Conservation (phyloP, 352 stramenopile species). For the Blastocystis sp. region DNA sequence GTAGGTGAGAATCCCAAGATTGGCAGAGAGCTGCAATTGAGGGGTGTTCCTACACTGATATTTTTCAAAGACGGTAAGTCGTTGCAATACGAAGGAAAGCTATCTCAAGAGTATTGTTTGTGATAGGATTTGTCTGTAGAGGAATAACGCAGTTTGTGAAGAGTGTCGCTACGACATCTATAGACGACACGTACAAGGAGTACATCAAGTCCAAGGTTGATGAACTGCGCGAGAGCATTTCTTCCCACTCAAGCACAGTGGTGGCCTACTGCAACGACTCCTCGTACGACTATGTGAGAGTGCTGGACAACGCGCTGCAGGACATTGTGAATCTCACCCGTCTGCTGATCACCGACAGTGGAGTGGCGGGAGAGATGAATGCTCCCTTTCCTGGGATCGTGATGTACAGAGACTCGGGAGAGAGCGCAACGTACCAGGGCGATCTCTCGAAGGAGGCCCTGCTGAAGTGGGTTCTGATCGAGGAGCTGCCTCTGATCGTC, state of each 20-base stretch:
- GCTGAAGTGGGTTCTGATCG: background rate
- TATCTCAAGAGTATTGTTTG: background rate
- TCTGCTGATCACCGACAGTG: background rate
- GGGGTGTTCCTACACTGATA: constrained; percentile 3
- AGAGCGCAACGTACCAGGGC: background rate
- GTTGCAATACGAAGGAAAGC: background rate
- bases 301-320: background rate
- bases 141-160: background rate
- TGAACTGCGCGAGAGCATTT: background rate
- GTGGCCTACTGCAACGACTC: background rate
- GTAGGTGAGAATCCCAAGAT: constrained; percentile 4
- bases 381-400: background rate
- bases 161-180: background rate
- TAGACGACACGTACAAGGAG: background rate
- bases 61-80: constrained; percentile 46
- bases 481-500: constrained; percentile 23
- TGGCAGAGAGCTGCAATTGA: background rate
- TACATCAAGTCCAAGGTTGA: background rate
- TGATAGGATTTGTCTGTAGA: background rate
- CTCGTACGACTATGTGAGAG: background rate
- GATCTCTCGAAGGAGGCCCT: background rate
- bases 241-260: background rate
- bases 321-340: background rate
- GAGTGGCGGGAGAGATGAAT: background rate
- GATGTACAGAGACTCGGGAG: background rate